Evolutionary conservation across 768 basidiomycete genomes (phyloP).

Genomic region (Tricholoma terreum): DNA sequence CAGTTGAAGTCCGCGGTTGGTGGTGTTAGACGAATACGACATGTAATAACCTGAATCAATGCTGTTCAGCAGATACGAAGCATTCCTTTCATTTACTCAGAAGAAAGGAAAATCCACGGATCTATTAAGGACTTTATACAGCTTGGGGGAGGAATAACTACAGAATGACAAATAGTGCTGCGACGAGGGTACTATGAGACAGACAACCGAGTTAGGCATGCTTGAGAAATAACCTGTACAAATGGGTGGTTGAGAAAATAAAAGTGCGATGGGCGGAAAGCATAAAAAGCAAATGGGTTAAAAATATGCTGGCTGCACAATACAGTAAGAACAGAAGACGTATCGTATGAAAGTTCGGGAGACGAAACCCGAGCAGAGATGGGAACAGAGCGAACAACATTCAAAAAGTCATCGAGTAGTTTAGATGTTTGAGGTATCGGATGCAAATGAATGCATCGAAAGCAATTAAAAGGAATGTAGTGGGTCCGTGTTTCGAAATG

Average conservation of each 20-base stretch:
- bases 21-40: background rate
- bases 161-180: slow-evolving; percentile 68
- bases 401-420: slow-evolving; percentile 40
- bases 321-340: slow-evolving; percentile 54
- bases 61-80: no score
- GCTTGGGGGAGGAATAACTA: slow-evolving; percentile 57
- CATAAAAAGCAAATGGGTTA: slow-evolving; percentile 51
- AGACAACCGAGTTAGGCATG: slow-evolving; percentile 57
- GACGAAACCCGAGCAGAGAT: slow-evolving; percentile 31
- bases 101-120: slow-evolving; percentile 11
- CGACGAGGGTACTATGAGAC: slow-evolving; percentile 62
- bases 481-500: slow-evolving; percentile 25
- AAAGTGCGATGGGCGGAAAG: slow-evolving; percentile 43
- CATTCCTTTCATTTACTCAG: background rate
- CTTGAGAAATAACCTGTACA: slow-evolving; percentile 58
- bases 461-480: slow-evolving; percentile 40
- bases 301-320: slow-evolving; percentile 63
- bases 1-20: background rate
- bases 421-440: slow-evolving; percentile 40
- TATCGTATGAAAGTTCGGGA: slow-evolving; percentile 41
- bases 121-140: slow-evolving; percentile 57
- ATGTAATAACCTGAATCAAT: no score
- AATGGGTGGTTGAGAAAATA: slow-evolving; percentile 45
- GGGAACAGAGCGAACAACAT: slow-evolving; percentile 31
- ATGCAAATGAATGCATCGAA: slow-evolving; percentile 20